phyloP scores from a whole-genome alignment of 768 basidiomycete genomes.

The Multifurca ochricompacta region DNA sequence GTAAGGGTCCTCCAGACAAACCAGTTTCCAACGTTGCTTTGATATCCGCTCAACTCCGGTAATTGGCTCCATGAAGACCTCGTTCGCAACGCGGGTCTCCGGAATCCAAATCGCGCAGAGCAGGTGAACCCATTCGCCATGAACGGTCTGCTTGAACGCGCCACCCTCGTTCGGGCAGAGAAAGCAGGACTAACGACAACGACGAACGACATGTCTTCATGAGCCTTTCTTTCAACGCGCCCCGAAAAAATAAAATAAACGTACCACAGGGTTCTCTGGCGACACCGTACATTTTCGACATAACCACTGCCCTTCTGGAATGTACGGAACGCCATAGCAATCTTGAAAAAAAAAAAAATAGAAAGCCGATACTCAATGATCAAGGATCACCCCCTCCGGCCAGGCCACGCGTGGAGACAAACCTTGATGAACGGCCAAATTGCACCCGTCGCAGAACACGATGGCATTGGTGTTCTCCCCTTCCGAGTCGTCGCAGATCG shows the following conservation, averaged over 20 bases:
- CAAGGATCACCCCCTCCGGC: background rate
- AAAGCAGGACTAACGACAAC: conserved; percentile 92
- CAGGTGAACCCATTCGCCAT: conserved; percentile 92
- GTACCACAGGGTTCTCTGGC: conserved; percentile 90
- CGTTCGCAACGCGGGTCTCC: conserved; percentile 86
- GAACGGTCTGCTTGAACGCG: conserved; percentile 93
- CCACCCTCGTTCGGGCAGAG: conserved; percentile 96
- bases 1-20: conserved; percentile 33
- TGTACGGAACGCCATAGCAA: conserved; percentile 98
- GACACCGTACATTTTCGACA: conserved; percentile 98
- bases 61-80: conserved; percentile 97
- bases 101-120: conserved; percentile 98
- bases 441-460: conserved; percentile 98
- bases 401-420: conserved; percentile 19
- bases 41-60: conserved; percentile 82
- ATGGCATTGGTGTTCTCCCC: conserved; percentile 99
- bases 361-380: background rate
- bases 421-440: conserved; percentile 99
- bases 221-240: no score
- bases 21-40: conserved; percentile 91
- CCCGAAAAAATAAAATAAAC: conserved; percentile 30
- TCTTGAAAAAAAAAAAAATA: no score
- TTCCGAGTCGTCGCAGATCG: conserved; percentile 96
- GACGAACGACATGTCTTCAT: no score
- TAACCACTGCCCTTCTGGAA: conserved; percentile 99